These are phyloP conservation scores for Flaveria floridana DNA, from an alignment of 140 eudicot species.

Conservation along the genomic window DNA sequence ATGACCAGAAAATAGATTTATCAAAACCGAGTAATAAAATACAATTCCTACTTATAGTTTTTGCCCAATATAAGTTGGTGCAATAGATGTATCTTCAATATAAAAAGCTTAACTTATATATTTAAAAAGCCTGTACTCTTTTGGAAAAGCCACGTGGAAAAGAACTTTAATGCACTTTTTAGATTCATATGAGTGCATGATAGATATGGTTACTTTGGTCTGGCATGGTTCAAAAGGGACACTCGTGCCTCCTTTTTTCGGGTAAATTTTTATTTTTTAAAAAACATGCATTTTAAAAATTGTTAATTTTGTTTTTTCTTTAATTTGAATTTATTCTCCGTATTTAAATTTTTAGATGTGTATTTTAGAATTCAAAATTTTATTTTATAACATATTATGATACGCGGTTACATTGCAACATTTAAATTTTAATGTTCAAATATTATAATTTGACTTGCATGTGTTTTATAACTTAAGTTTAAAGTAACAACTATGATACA, in stretches of 20 bases:
- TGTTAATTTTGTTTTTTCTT: not conserved
- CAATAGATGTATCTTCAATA: not conserved
- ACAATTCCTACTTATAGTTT: not conserved
- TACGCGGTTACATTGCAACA: not conserved
- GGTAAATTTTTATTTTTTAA: not conserved
- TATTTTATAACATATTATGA: not conserved
- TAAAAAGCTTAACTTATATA: not conserved
- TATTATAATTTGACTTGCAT: no score
- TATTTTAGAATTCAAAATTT: not conserved
- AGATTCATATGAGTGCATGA: conserved; percentile 22
- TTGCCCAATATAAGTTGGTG: not conserved
- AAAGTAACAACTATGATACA: no score
- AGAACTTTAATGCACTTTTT: conserved; percentile 28
- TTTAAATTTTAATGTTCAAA: not conserved
- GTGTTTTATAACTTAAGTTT: no score
- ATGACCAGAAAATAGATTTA: not conserved
- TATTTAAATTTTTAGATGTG: not conserved
- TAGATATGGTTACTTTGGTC: conserved; percentile 18
- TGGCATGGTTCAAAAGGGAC: conserved; percentile 27
- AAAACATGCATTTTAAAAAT: not conserved
- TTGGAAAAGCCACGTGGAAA: not conserved
- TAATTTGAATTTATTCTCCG: not conserved
- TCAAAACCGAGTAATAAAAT: not conserved
- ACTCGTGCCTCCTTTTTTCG: not conserved
- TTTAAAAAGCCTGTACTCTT: not conserved